Base-by-base conservation (phyloP, 139 green algal genomes). In the Chloropicon primus region DNA sequence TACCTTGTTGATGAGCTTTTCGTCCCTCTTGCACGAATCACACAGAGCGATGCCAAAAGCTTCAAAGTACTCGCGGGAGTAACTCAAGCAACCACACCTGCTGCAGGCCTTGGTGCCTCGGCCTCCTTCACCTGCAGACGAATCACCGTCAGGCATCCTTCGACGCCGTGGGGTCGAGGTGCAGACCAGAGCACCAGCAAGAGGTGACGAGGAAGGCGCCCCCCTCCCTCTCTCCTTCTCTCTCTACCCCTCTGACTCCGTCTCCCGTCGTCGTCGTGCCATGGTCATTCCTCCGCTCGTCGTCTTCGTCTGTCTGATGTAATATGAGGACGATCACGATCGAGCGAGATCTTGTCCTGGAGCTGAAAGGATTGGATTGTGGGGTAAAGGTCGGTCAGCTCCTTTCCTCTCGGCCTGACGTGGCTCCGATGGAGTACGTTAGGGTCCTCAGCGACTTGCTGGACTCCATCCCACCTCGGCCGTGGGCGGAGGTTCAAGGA, bases 1-100 rank as follows among this genome's bases (percentile, higher is more conserved):
- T 22, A 86, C 86, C 83, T 91, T 91, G 29, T 79, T 82, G 21
- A 91, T 85, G 1, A 91, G 77, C 1, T 78, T 74, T 71, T 91
- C 83, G 22, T 81, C 28, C 1, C 72, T 73, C 71, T 85, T 85
- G 78, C 87, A 91, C 0, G 75, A 25, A 41, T 80, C 80, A 74
- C 87, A 91, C 29, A 91, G 76, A 5, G 77, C 25, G 0, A 91
- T 78, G 0, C 80, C 77, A 72, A 90, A 90, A 0, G 83, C 80
- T 1, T 74, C 17, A 1, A 82, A 73, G 72, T 80, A 90, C 73
- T 90, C 81, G 1, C 78, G 21, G 5, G 71, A 82, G 73, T 81
- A 90, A 28, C 28, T 87, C 54, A 90, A 53, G 28, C 72, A 83
- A 22, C 71, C 53, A 72, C 86, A 90, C 1, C 1, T 0, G 28